Evolutionary conservation across 2,329 filamentous ascomycete genomes (phyloP).

Genomic region (Podosphaera xanthii): DNA sequence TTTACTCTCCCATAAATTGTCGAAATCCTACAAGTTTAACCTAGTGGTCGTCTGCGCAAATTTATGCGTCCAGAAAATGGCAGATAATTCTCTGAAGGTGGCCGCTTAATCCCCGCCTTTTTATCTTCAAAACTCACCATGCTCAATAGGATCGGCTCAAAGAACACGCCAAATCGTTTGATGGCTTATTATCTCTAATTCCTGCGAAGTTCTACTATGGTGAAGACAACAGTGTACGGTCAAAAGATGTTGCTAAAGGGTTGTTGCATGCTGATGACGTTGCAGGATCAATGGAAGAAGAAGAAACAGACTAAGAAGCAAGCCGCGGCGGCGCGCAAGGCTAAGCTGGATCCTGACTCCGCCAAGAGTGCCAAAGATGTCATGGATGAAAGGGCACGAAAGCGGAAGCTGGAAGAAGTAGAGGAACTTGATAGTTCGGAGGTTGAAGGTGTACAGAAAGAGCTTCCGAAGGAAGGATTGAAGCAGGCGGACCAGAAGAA

Average conservation of each 20-base stretch:
- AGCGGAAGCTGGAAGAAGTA: constrained; percentile 53
- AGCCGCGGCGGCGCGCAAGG: constrained; percentile 57
- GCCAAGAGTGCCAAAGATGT: constrained; percentile 83
- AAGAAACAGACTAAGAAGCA: constrained; percentile 93
- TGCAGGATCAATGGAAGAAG: constrained; percentile 74
- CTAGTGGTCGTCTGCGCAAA: background rate
- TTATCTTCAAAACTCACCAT: constrained; percentile 3
- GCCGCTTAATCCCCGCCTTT: constrained; percentile 9
- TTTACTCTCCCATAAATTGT: no score
- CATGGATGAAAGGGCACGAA: constrained; percentile 64
- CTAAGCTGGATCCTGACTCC: constrained; percentile 79
- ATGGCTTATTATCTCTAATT: constrained; percentile 43
- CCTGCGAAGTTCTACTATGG: constrained; percentile 51
- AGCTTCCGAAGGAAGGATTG: constrained; percentile 41
- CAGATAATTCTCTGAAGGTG: constrained; percentile 16
- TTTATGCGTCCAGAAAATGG: constrained; percentile 8
- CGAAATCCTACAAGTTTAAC: no score
- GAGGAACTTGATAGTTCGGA: constrained; percentile 24
- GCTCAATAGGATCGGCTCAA: constrained; percentile 25
- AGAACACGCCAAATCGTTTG: constrained; percentile 19
- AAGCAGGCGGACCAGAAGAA: constrained; percentile 22
- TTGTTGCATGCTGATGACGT: constrained; percentile 6
- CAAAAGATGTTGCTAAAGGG: background rate
- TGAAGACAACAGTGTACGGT: constrained; percentile 42
- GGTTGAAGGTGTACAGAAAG: constrained; percentile 30